A percentile compares a stretch with the other conserved stretches of the same genome.
Evolutionary conservation across 73 alveolate species (phyloP).

Genomic region (Paramecium caudatum): DNA sequence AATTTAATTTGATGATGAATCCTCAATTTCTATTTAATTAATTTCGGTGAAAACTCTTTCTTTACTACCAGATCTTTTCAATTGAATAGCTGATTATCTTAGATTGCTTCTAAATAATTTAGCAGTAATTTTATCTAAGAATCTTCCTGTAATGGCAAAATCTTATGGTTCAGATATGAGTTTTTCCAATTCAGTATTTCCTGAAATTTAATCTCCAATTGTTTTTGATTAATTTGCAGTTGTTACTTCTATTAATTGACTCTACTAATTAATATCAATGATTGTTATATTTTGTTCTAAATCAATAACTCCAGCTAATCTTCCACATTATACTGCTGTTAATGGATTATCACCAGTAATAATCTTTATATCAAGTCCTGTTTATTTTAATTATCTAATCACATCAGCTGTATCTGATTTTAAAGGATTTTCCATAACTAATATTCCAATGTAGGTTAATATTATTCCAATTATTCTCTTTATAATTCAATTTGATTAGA

Average conservation of each 20-base stretch:
- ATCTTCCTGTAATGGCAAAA: conserved; percentile 14
- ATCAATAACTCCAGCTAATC: conserved; percentile 38
- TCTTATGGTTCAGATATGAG: no score
- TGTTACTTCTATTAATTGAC: neutral
- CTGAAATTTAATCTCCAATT: no score
- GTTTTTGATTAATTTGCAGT: no score
- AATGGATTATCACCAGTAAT: conserved; percentile 75
- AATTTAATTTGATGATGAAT: neutral
- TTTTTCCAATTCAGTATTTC: no score
- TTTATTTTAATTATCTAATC: conserved; percentile 45
- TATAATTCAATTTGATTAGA: neutral
- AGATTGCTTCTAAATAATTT: neutral
- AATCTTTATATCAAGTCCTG: conserved; percentile 60
- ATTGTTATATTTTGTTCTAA: conserved; percentile 14
- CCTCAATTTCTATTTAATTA: conserved; percentile 41
- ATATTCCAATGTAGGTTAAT: conserved; percentile 63
- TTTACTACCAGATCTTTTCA: neutral
- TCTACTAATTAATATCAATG: neutral
- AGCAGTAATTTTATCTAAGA: neutral
- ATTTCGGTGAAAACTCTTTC: conserved; percentile 29
- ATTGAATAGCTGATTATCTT: neutral
- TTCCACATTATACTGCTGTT: conserved; percentile 67
- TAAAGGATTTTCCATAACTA: conserved; percentile 69
- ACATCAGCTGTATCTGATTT: conserved; percentile 66
- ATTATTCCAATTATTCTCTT: conserved; percentile 59